These are phyloP conservation scores for Diaporthe sp. DNA, from an alignment of 2,329 filamentous ascomycete species.

Conservation along the genomic window DNA sequence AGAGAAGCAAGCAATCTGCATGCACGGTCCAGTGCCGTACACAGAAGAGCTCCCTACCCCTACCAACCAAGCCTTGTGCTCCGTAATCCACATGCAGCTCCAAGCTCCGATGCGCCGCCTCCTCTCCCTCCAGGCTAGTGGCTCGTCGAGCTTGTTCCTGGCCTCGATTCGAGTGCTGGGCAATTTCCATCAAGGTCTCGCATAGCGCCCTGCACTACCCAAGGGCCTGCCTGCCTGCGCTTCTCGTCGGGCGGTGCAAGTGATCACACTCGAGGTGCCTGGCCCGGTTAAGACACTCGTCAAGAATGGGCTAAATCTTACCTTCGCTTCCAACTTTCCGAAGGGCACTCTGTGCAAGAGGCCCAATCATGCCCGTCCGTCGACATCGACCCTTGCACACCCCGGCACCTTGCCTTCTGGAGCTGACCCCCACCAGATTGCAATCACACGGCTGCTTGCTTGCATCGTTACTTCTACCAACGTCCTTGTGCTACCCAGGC, in stretches of 20 bases:
- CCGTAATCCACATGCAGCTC: slow-evolving; percentile 32
- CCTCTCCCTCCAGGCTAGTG: slow-evolving; percentile 19
- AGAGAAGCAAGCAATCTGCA: background rate
- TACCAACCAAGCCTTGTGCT: slow-evolving; percentile 8
- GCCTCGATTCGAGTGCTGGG: background rate
- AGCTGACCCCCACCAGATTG: slow-evolving; percentile 39
- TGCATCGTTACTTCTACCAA: slow-evolving; percentile 23
- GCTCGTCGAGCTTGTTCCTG: slow-evolving; percentile 23
- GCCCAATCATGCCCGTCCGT: slow-evolving; percentile 22
- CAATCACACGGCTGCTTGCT: slow-evolving; percentile 36
- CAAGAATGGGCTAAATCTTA: slow-evolving; percentile 29
- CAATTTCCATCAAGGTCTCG: slow-evolving; percentile 13
- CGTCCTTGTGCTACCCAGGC: slow-evolving; percentile 23
- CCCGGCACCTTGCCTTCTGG: slow-evolving; percentile 20
- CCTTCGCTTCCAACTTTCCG: slow-evolving; percentile 31
- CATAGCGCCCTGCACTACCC: slow-evolving; percentile 22
- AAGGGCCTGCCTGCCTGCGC: slow-evolving; percentile 17
- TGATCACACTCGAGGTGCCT: slow-evolving; percentile 11
- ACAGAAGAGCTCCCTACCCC: background rate
- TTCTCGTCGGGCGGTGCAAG: slow-evolving; percentile 15
- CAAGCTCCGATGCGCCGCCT: slow-evolving; percentile 29
- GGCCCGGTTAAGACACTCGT: slow-evolving; percentile 2
- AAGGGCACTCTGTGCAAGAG: slow-evolving; percentile 2
- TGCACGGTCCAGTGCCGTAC: background rate
- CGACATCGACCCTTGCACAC: slow-evolving; percentile 7